phyloP scores from a whole-genome alignment of 2,329 filamentous ascomycete species.

The Alternaria metachromatica region DNA sequence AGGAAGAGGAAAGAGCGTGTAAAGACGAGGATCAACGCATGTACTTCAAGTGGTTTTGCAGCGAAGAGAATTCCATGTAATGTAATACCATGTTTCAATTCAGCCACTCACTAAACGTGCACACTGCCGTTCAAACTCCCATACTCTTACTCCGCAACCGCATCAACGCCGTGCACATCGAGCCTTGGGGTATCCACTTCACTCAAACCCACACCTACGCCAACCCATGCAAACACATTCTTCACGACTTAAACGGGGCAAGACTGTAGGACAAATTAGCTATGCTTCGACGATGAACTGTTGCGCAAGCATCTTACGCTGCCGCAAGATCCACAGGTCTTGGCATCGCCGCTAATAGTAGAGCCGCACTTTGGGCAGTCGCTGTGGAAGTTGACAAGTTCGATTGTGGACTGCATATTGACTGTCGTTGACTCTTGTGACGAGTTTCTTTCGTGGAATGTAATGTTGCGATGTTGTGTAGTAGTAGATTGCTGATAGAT shows the following conservation, averaged over 20 bases:
- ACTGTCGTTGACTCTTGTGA: neutral
- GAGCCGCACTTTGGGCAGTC: slow-evolving; percentile 51
- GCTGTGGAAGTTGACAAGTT: slow-evolving; percentile 44
- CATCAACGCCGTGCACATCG: neutral
- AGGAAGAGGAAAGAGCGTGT: too few species aligned
- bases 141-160: neutral
- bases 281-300: too few species aligned
- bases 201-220: slow-evolving; percentile 4
- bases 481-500: slow-evolving; percentile 19
- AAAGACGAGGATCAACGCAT: too few species aligned
- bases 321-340: slow-evolving; percentile 49
- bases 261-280: slow-evolving; percentile 14
- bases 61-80: neutral
- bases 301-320: slow-evolving; percentile 27
- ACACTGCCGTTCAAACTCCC: neutral
- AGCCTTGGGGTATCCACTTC: neutral
- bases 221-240: neutral
- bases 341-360: slow-evolving; percentile 35
- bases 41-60: too few species aligned
- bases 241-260: slow-evolving; percentile 30
- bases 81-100: neutral
- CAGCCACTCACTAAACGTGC: neutral
- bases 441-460: too few species aligned
- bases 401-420: slow-evolving; percentile 37
- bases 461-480: neutral